These are phyloP conservation scores for Botryotinia narcissicola DNA, from an alignment of 2,329 filamentous ascomycete genomes.

Conservation along the genomic window DNA sequence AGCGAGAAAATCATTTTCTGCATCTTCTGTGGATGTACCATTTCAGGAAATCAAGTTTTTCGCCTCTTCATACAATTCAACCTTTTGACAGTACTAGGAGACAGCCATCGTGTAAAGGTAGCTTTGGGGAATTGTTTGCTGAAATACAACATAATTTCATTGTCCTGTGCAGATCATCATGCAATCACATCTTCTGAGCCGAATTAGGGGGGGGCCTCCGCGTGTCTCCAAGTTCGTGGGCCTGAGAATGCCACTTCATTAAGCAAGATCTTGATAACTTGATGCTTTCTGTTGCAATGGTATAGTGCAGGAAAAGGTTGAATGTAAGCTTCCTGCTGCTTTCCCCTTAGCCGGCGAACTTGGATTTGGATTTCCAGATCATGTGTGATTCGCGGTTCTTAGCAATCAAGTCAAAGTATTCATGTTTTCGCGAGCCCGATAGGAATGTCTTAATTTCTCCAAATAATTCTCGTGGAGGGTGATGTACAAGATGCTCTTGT, in stretches of 20 bases:
- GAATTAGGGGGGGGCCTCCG: neutral
- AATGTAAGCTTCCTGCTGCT: neutral
- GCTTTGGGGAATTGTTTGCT: neutral
- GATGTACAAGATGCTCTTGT: neutral
- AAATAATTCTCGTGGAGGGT: neutral
- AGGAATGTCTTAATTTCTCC: neutral
- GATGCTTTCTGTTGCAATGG: neutral
- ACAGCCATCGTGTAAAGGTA: neutral
- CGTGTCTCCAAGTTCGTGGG: neutral
- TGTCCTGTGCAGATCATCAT: neutral
- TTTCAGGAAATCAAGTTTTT: neutral
- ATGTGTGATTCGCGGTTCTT: neutral
- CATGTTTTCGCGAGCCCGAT: neutral
- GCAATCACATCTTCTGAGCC: neutral
- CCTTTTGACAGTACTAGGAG: neutral
- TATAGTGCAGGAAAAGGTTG: neutral
- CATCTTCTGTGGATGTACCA: neutral
- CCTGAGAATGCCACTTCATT: neutral
- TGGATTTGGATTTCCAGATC: fast-evolving
- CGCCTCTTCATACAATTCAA: neutral
- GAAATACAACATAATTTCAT: neutral
- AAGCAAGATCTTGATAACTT: neutral
- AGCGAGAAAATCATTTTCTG: neutral
- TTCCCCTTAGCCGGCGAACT: neutral
- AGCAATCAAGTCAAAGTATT: neutral